These are phyloP conservation scores for Colletotrichum cordylinicola DNA, from an alignment of 2,329 filamentous ascomycete species.

Conservation along the genomic window DNA sequence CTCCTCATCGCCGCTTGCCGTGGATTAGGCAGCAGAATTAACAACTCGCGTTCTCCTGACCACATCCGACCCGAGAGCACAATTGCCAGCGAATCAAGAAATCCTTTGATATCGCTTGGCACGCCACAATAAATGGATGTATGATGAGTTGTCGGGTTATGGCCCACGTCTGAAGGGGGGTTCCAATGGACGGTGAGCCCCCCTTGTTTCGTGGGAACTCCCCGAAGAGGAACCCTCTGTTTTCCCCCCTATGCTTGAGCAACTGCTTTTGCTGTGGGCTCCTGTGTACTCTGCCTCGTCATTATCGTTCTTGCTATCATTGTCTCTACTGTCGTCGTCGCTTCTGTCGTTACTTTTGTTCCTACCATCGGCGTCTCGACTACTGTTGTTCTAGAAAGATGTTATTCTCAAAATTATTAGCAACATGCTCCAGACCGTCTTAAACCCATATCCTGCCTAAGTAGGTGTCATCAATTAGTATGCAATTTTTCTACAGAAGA, in stretches of 20 bases:
- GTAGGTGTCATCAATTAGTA: not conserved
- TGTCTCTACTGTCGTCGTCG: not conserved
- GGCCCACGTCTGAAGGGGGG: not conserved
- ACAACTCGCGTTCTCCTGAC: not conserved
- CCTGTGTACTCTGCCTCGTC: not conserved
- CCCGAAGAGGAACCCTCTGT: not conserved
- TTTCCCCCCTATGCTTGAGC: not conserved
- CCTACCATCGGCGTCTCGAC: not conserved
- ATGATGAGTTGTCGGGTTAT: not conserved
- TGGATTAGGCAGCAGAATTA: conserved; percentile 15
- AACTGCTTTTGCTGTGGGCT: not conserved
- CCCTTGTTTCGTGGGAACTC: not conserved
- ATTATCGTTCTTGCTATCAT: not conserved
- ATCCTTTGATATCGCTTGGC: not conserved
- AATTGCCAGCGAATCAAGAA: not conserved
- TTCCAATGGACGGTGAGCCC: not conserved
- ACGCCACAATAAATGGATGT: not conserved
- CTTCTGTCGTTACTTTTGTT: not conserved
- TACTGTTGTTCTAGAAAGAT: not conserved
- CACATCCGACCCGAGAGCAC: not conserved
- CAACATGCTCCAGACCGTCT: not conserved
- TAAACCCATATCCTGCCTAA: not conserved
- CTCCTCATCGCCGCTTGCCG: not conserved
- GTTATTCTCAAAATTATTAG: not conserved
- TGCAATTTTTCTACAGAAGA: not conserved